phyloP scores from a whole-genome alignment of 2,329 filamentous ascomycete genomes.

The Hypoxylon sp. region DNA sequence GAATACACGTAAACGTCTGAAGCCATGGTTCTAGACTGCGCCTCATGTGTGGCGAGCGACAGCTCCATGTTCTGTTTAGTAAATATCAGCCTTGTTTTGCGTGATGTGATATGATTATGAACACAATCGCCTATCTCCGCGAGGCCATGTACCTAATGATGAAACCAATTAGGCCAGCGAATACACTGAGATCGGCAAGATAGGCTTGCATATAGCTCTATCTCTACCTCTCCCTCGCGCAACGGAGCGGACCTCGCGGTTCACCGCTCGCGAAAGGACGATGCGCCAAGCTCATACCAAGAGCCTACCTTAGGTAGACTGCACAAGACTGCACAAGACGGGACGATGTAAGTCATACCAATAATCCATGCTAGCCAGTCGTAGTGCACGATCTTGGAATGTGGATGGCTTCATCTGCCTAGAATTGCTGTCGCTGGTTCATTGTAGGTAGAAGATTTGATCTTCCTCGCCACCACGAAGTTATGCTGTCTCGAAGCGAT shows the following conservation, averaged over 20 bases:
- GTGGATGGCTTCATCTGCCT: constrained; percentile 9
- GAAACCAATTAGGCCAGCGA: constrained; percentile 4
- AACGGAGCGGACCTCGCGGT: constrained; percentile 30
- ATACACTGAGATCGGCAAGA: constrained; percentile 14
- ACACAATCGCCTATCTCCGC: not conserved
- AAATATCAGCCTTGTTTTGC: not conserved
- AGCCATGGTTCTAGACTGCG: not conserved
- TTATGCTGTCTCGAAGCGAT: not conserved
- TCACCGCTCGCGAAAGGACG: constrained; percentile 30
- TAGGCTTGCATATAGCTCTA: constrained; percentile 16
- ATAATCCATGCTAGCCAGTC: constrained; percentile 19
- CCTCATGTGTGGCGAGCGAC: not conserved
- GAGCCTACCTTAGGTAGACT: no score
- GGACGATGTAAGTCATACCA: constrained; percentile 38
- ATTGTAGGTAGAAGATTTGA: not conserved
- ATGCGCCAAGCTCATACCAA: constrained; percentile 41
- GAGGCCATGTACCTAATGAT: not conserved
- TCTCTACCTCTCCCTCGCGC: constrained; percentile 14
- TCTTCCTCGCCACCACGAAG: not conserved
- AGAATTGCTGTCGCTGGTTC: not conserved
- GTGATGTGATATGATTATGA: not conserved
- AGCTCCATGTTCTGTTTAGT: not conserved
- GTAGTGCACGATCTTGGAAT: constrained; percentile 6
- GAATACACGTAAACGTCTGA: not conserved
- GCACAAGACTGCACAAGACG: constrained; percentile 36